Evolutionary conservation across 2,329 filamentous ascomycete genomes (phyloP).

Genomic region (Exophiala alcalophila): DNA sequence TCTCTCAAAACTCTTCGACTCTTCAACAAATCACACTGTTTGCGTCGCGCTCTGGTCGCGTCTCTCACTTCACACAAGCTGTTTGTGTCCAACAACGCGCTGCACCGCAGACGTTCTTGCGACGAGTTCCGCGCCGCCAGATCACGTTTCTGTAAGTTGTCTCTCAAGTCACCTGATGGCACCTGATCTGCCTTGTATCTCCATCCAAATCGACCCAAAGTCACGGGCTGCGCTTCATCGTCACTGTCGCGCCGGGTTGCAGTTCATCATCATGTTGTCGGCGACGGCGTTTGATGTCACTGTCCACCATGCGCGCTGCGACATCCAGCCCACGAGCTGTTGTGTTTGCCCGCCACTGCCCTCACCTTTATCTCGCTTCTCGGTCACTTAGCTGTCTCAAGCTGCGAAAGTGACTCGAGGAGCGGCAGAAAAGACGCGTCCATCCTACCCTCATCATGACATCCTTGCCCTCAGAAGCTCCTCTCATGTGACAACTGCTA

Average conservation of each 20-base stretch:
- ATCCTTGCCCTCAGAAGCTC: too few relatives aligned
- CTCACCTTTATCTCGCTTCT: too few relatives aligned
- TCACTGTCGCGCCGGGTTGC: conserved; percentile 12
- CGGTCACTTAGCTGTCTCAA: too few relatives aligned
- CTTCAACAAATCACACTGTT: background rate
- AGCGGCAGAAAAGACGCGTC: conserved; percentile 3
- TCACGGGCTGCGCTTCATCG: conserved; percentile 14
- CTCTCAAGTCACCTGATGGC: conserved; percentile 24
- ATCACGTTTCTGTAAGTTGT: conserved; percentile 19
- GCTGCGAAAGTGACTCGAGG: background rate
- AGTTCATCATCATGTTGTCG: conserved; percentile 8
- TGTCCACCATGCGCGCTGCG: background rate
- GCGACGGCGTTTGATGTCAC: too few relatives aligned
- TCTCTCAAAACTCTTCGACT: conserved; percentile 1
- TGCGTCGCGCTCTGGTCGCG: background rate
- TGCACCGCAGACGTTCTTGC: conserved; percentile 7
- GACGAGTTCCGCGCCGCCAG: conserved; percentile 8
- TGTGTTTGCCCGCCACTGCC: too few relatives aligned
- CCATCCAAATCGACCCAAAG: conserved; percentile 7
- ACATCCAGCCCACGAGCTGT: too few relatives aligned
- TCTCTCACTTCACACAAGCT: conserved; percentile 3
- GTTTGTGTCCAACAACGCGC: conserved; percentile 2
- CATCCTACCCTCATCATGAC: conserved; percentile 6
- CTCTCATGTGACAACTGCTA: conserved; percentile 24
- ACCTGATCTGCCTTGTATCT: conserved; percentile 22